Base-by-base conservation (phyloP, 108 stramenopile species). In the Cyclotella cryptica region DNA sequence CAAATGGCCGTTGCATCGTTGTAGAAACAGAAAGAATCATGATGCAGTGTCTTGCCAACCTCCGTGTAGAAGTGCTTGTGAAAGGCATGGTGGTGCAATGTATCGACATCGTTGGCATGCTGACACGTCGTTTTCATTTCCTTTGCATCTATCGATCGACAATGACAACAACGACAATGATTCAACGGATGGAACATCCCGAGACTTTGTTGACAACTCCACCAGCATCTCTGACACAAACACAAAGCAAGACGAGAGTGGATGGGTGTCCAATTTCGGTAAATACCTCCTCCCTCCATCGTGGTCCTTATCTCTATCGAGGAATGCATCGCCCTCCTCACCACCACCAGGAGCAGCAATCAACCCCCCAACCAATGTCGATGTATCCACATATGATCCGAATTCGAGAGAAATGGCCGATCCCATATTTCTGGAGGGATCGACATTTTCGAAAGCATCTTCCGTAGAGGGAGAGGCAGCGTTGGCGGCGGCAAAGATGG, bases 241-340 rank as follows among this genome's bases (percentile, higher is more conserved):
- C 35, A 6, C 35, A 2, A 6, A 35, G 4, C 35, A 15, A 45
- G 15, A 9, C 3, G 66, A 67, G 21, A 74, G 62, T 26, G 74
- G 74, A 58, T 75, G 74, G 74, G 65, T 65, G 2, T 14, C 65
- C 13, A 75, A 58, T 40, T 65, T 75, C 29, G 70, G 70, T 0
- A 61, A 63, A 24, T 66, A 52, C 54, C 53, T 75, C 39, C 74
- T 75, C 26, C 74, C 64, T 14, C 22, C 64, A 22, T 75, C 65
- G 0, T 75, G 57, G 71, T 45, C 54, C 27, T 61, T 52, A 3
- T 45, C 54, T 45, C 43, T 52, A 3, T 71, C 69, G 17, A 18
- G 17, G 24, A 17, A 19, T 19, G 19, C 49, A 51, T 51, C 60
- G 17, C 22, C 60, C 2, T 39, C 28, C 22, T 19, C 60, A 3